Base-by-base conservation (phyloP, 176 grass and related monocot species). In the Avena atlantica region DNA sequence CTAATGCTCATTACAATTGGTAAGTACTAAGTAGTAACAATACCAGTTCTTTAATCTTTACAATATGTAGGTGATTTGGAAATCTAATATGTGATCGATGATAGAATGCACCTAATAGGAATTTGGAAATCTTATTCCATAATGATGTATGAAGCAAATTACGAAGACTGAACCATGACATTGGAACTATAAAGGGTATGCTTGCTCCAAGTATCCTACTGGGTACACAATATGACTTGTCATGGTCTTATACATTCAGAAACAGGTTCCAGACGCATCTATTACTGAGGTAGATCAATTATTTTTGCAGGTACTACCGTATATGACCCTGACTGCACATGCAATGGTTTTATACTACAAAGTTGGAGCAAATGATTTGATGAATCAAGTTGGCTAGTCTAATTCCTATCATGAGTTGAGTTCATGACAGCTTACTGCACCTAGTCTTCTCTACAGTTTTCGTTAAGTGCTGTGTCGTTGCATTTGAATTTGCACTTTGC, bases 401-500 rank as follows among this genome's bases (percentile, higher is more conserved):
- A 85, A 51, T 68, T 87, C 3, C 61, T 72, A n/a, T 16, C 23
- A 12, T 42, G 40, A 42, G 40, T 42, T 42, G 40, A 42, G 40
- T 42, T 42, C 40, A 42, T 80, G 19, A 3, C 20, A 50, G n/a
- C 31, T 61, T 73, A 34, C 12, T 36, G 59, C 19, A 50, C 8
- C 49, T 25, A 48, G 45, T 73, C 17, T 40, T 52, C 8, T 51
- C 29, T 63, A 51, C 31, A 82, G 52, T 58, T 83, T 57, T 48
- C 9, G 44, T 78, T 14, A 79, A 79, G 9, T 68, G 27, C 13
- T 42, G 20, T 20, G 17, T 56, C 14, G 52, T 2, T 23, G 6
- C 50, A 82, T 65, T 47, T 75, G 70, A 44, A 87, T 65, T 75
- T 74, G 67, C 5, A 63, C 62, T 82, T 66, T 75, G 68, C 3